phyloP scores from a whole-genome alignment of 148 eudicot genomes.

The Vaccinium vitisidaea region DNA sequence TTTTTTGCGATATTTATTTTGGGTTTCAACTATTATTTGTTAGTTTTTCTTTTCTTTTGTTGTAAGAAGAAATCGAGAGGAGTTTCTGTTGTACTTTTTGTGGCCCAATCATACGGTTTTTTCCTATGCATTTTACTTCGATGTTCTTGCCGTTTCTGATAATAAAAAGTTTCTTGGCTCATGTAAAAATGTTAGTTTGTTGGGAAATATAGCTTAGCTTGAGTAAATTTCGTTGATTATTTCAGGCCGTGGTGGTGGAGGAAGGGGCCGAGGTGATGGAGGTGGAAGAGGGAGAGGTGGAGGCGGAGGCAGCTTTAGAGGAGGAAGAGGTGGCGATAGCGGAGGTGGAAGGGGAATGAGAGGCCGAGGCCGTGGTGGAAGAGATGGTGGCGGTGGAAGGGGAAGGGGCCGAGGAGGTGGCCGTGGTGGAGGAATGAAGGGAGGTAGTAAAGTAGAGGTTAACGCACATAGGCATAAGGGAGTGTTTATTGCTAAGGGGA shows the following conservation, averaged over 20 bases:
- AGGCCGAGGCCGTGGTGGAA: slow-evolving; percentile 31
- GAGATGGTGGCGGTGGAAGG: slow-evolving; percentile 17
- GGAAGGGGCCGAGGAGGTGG: slow-evolving; percentile 30
- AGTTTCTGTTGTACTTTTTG: no score
- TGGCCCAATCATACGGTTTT: no score
- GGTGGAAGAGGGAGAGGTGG: slow-evolving; percentile 41
- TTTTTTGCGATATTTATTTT: no score
- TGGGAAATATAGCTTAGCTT: neutral
- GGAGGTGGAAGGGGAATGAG: slow-evolving; percentile 18
- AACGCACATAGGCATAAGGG: slow-evolving; percentile 91
- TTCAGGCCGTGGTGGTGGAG: slow-evolving; percentile 31
- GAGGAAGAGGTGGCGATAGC: slow-evolving; percentile 42
- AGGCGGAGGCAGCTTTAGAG: slow-evolving; percentile 36
- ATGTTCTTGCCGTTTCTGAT: no score
- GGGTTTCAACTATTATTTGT: no score
- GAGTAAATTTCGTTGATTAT: neutral
- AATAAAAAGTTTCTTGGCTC: no score
- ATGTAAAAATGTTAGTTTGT: no score
- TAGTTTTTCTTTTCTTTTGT: no score
- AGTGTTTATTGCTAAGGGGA: slow-evolving; percentile 85
- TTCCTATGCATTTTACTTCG: no score
- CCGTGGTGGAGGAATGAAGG: slow-evolving; percentile 64
- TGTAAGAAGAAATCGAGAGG: no score
- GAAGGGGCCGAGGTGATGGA: no score
- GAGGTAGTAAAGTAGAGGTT: slow-evolving; percentile 72